Evolutionary conservation across 2,329 filamentous ascomycete genomes (phyloP).

Genomic region (Neonectria sp.): DNA sequence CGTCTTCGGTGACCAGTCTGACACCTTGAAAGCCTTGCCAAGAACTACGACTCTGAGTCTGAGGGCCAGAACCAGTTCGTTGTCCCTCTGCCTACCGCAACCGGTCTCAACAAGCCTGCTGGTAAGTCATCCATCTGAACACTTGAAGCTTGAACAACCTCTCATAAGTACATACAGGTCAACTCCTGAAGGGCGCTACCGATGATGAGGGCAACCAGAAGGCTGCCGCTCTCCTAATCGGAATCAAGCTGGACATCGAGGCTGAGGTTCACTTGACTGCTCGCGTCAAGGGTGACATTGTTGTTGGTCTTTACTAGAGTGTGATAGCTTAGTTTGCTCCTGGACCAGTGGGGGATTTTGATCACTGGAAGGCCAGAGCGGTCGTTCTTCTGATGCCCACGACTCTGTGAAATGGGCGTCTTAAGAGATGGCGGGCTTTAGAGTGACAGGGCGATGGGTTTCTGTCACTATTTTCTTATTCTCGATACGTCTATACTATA

Average conservation of each 20-base stretch:
- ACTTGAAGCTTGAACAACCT: neutral
- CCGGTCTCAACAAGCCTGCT: slow-evolving; percentile 53
- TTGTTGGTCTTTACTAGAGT: slow-evolving; percentile 57
- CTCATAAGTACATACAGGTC: slow-evolving; percentile 53
- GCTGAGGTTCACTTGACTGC: slow-evolving; percentile 75
- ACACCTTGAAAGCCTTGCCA: slow-evolving; percentile 41
- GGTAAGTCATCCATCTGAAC: slow-evolving; percentile 43
- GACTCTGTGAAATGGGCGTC: slow-evolving; percentile 1
- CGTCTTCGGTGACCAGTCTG: slow-evolving; percentile 18
- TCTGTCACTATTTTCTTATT: slow-evolving; percentile 10
- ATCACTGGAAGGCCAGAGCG: slow-evolving; percentile 5
- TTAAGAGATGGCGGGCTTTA: slow-evolving; percentile 1
- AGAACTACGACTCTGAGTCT: slow-evolving; percentile 47
- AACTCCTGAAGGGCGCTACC: slow-evolving; percentile 70
- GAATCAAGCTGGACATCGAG: slow-evolving; percentile 75
- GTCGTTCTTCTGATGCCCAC: slow-evolving; percentile 10
- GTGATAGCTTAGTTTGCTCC: neutral
- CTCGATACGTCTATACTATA: neutral
- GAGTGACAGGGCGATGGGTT: slow-evolving; percentile 4
- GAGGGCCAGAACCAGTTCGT: slow-evolving; percentile 45
- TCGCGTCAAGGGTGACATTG: slow-evolving; percentile 72
- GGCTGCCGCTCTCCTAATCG: slow-evolving; percentile 70
- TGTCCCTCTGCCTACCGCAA: slow-evolving; percentile 50
- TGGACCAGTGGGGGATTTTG: neutral
- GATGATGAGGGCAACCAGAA: slow-evolving; percentile 72